Percentiles rank a stretch among this genome's conserved stretches.
Evolutionary conservation across 495 filamentous ascomycete genomes (phyloP).

Genomic region (Aspergillus heteromorphus): DNA sequence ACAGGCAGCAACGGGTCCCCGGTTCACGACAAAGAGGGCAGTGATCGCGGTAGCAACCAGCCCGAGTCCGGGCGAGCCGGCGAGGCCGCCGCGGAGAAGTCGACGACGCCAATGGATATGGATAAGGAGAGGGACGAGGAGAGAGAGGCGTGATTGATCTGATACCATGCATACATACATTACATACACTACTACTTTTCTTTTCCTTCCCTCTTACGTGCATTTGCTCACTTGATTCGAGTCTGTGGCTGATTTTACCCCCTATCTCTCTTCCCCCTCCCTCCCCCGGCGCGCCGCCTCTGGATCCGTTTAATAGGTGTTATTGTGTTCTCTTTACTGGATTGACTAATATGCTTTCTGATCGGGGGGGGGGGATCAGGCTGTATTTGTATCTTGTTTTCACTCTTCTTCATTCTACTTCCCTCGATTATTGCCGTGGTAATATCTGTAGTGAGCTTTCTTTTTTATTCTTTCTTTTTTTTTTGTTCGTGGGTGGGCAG

Average conservation of each 20-base stretch:
- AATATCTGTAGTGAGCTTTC: no score
- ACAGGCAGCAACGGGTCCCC: constrained; percentile 24
- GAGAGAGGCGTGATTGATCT: constrained; percentile 16
- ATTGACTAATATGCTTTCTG: no score
- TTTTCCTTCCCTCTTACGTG: no score
- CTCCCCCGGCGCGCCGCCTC: no score
- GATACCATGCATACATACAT: constrained; percentile 5
- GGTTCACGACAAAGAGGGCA: constrained; percentile 22
- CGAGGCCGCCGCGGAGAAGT: constrained; percentile 23
- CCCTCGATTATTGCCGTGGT: no score
- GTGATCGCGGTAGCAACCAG: constrained; percentile 12
- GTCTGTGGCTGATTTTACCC: no score
- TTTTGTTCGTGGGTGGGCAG: no score
- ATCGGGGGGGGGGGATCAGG: not conserved
- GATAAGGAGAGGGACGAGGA: constrained; percentile 37
- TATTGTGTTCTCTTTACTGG: constrained; percentile 16
- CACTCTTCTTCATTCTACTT: not conserved
- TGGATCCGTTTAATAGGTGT: not conserved
- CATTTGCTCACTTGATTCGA: no score
- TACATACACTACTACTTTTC: not conserved
- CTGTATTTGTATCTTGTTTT: not conserved
- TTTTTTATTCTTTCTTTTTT: no score
- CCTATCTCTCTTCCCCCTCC: no score
- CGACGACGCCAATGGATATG: constrained; percentile 39
- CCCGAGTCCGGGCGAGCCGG: constrained; percentile 10